phyloP scores from a whole-genome alignment of 345 rosid species.

The Lenwebbia sp. region DNA sequence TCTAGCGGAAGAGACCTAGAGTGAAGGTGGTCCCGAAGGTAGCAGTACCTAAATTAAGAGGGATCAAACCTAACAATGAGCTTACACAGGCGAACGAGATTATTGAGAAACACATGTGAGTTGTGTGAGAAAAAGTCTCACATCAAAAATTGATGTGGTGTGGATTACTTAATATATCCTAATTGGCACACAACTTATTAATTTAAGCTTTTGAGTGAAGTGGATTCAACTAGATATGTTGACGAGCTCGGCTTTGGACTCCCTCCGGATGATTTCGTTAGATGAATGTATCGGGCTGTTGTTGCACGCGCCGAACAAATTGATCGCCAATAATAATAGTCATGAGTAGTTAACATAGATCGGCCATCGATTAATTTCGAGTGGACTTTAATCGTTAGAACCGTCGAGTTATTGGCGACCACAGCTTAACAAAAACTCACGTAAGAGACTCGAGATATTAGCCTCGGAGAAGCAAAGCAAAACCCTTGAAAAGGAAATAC shows the following conservation, averaged over 20 bases:
- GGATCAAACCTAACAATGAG: not conserved
- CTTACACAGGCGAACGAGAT: not conserved
- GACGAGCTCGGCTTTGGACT: not conserved
- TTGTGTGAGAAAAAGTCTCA: not conserved
- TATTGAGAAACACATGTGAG: fast-evolving
- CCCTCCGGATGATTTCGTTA: fast-evolving
- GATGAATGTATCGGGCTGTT: not conserved
- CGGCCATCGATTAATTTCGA: not conserved
- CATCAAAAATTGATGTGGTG: fast-evolving
- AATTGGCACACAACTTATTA: not conserved
- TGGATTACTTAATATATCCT: not conserved
- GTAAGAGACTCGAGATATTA: not conserved
- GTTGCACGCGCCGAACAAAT: not conserved
- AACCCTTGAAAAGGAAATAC: not conserved
- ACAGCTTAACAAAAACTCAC: not conserved
- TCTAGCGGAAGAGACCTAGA: not conserved
- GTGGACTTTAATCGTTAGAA: not conserved
- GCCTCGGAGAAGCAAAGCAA: not conserved
- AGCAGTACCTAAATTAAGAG: not conserved
- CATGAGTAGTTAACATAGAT: not conserved
- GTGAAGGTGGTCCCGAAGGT: not conserved
- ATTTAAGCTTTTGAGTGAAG: not conserved
- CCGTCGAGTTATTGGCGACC: not conserved
- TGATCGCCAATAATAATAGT: not conserved
- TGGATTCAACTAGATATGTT: not conserved